These are phyloP conservation scores for Stentor coeruleus DNA, from an alignment of 73 alveolate species.

Conservation along the genomic window DNA sequence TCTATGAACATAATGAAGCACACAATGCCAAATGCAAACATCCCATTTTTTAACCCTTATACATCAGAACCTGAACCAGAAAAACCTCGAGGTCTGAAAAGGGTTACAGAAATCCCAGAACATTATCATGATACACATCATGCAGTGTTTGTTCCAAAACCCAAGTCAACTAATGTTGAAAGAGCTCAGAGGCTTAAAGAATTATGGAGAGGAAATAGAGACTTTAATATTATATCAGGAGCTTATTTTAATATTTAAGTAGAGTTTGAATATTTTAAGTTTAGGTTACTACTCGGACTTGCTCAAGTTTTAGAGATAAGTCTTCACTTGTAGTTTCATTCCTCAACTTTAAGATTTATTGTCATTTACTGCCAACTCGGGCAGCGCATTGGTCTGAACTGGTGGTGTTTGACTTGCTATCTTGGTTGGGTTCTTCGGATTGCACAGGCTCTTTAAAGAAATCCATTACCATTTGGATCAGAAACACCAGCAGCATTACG, in stretches of 20 bases:
- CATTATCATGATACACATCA: constrained; percentile 4
- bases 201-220: constrained; percentile 18
- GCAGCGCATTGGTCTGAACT: too few species aligned
- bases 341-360: too few species aligned
- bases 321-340: too few species aligned
- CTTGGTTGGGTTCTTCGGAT: too few species aligned
- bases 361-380: too few species aligned
- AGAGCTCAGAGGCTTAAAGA: constrained; percentile 4
- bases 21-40: not conserved
- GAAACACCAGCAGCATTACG: too few species aligned
- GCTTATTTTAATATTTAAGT: constrained; percentile 4
- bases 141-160: not conserved
- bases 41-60: not conserved
- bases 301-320: too few species aligned
- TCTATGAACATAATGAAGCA: not conserved
- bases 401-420: too few species aligned
- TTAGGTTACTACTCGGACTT: too few species aligned
- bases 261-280: too few species aligned
- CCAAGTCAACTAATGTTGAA: not conserved
- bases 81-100: constrained; percentile 23
- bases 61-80: not conserved
- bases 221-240: constrained; percentile 9
- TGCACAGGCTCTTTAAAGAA: too few species aligned
- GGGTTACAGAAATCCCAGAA: not conserved
- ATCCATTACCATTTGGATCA: too few species aligned